phyloP scores from a whole-genome alignment of 306 rosid genomes.

The Senna siamea region DNA sequence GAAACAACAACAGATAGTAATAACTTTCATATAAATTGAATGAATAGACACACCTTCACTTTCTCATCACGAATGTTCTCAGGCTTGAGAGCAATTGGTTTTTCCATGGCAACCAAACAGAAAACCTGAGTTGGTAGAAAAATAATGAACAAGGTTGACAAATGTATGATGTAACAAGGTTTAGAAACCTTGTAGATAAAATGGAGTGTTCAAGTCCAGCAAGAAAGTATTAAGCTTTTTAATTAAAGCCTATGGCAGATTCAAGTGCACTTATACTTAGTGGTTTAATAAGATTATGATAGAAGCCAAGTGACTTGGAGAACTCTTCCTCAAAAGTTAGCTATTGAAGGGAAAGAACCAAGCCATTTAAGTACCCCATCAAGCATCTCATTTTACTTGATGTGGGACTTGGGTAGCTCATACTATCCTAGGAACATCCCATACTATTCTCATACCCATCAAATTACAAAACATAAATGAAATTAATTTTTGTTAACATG shows the following conservation, averaged over 20 bases:
- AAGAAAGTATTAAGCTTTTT: constrained; percentile 35
- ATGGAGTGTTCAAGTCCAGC: constrained; percentile 17
- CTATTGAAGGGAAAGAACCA: too few species aligned
- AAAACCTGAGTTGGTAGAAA: constrained; percentile 65
- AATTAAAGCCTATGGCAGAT: constrained; percentile 12
- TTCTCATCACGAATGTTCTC: constrained; percentile 97
- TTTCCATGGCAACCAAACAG: constrained; percentile 97
- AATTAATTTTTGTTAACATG: too few species aligned
- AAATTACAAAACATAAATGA: too few species aligned
- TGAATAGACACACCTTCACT: constrained; percentile 77
- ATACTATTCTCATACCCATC: too few species aligned
- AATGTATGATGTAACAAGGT: constrained; percentile 25
- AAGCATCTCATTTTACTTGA: too few species aligned
- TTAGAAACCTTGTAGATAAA: background rate
- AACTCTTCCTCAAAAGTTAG: too few species aligned
- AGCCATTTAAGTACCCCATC: too few species aligned
- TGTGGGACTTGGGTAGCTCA: too few species aligned
- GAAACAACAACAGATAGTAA: constrained; percentile 3
- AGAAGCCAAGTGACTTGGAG: too few species aligned
- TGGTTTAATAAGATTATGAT: background rate
- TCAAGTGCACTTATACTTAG: constrained; percentile 1
- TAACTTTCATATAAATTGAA: constrained; percentile 14
- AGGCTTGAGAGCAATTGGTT: constrained; percentile 88
- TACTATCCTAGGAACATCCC: too few species aligned
- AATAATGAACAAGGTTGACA: constrained; percentile 26